Evolutionary conservation across 2,329 filamentous ascomycete species (phyloP).

Genomic region (Scolecobasidium constrictum): DNA sequence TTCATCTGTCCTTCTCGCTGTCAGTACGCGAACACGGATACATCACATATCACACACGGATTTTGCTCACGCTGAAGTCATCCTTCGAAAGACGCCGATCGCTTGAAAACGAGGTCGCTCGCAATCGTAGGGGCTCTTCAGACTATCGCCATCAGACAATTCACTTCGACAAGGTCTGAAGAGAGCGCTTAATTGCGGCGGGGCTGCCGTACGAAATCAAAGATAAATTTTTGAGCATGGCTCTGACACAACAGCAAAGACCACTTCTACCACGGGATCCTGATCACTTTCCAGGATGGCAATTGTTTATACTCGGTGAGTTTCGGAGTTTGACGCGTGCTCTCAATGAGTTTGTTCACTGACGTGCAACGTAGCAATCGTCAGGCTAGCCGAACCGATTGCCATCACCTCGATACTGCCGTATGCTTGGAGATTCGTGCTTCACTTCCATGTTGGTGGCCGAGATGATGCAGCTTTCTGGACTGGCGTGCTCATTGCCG

Average conservation of each 20-base stretch:
- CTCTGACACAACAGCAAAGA: conserved; percentile 48
- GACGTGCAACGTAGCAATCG: conserved; percentile 54
- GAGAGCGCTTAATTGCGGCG: conserved; percentile 2
- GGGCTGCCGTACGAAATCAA: conserved; percentile 5
- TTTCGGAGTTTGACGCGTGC: neutral
- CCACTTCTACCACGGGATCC: conserved; percentile 49
- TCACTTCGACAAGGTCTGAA: conserved; percentile 1
- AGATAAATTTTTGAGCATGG: conserved; percentile 38
- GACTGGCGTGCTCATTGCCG: conserved; percentile 76
- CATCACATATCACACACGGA: too few relatives aligned
- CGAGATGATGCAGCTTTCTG: conserved; percentile 61
- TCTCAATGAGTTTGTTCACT: neutral
- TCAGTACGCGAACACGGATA: too few relatives aligned
- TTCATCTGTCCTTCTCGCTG: too few relatives aligned
- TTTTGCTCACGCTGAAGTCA: too few relatives aligned
- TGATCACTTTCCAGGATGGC: conserved; percentile 67
- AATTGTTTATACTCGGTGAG: conserved; percentile 77
- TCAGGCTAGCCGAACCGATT: conserved; percentile 84
- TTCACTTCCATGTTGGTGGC: conserved; percentile 24
- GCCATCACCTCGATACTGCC: conserved; percentile 90
- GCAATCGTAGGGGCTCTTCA: neutral
- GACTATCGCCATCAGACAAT: neutral
- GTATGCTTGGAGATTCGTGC: conserved; percentile 43
- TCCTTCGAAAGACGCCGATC: too few relatives aligned
- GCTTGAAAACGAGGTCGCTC: too few relatives aligned